Evolutionary conservation across 2,329 filamentous ascomycete species (phyloP), one percentile per base, ranked within the genome.

Genomic region (Exophiala alcalophila): DNA sequence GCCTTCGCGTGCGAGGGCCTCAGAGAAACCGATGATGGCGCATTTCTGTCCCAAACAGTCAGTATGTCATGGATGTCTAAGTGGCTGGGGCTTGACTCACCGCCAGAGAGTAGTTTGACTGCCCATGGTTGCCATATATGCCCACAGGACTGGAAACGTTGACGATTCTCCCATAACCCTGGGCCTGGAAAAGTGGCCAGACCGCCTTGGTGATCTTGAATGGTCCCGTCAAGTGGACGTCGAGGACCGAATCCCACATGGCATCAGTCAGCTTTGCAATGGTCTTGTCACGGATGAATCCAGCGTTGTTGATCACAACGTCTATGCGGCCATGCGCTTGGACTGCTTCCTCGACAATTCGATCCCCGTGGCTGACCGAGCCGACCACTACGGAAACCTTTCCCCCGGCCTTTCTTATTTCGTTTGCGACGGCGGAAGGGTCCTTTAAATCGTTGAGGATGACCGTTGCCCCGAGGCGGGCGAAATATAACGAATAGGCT

Each of bases 121-220:
- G 91, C 52, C 91, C 91, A 64, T 97, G 97, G 78, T 96, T 97
- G 57, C 91, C 91, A 65, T 98, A 98, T 66, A 98, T 94, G 68
- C 92, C 91, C 58, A 86, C 92, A 31, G 91, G 96, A 20, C 87
- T 94, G 25, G 92, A 90, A 36, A 91, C 97, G 76, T 98, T 98
- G 61, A 98, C 76, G 49, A 98, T 81, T 60, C 92, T 87, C 54
- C 91, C 91, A 61, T 96, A 97, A 76, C 95, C 96, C 68, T 98
- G 91, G 77, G 95, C 94, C 38, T 96, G 77, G 74, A 98, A 86
- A 68, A 91, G 84, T 37, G 91, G 91, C 91, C 91, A 97, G 15
- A 91, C 91, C 49, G 91, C 91, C 78, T 94, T 95, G 62, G 88
- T 90, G 54, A 91, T 81, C 73, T 94, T 94, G 74, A 94, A 97